Percentiles rank a stretch among this genome's conserved stretches.
Evolutionary conservation across 192 early-diverging fungal genomes (phyloP).

Genomic region (Gaertneriomyces sp.): DNA sequence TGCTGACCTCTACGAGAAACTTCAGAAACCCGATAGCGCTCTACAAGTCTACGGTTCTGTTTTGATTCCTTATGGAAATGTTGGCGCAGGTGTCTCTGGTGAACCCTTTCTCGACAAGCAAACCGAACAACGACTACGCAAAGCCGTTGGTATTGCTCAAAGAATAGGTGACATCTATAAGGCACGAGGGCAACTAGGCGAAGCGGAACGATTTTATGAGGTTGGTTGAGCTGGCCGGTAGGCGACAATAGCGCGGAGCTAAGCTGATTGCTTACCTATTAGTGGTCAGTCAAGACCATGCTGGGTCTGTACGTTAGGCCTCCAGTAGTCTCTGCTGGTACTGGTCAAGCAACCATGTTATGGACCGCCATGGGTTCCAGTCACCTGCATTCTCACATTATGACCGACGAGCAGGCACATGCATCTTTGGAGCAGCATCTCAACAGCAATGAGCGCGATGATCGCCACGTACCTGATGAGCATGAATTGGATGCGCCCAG

Average conservation of each 20-base stretch:
- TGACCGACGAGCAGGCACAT: too few species aligned
- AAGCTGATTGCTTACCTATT: background rate
- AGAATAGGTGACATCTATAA: constrained; percentile 15
- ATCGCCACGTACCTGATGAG: too few species aligned
- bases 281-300: constrained; percentile 19
- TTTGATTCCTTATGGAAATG: background rate
- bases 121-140: constrained; percentile 3
- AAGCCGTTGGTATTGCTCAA: constrained; percentile 25
- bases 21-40: constrained; percentile 3
- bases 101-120: background rate
- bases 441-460: too few species aligned
- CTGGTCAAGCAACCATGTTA: too few species aligned
- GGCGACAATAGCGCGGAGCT: background rate
- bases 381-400: too few species aligned
- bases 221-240: background rate
- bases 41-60: constrained; percentile 6
- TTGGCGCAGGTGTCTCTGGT: background rate
- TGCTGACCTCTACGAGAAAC: constrained; percentile 25
- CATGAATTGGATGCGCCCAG: too few species aligned
- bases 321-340: background rate
- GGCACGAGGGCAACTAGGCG: background rate
- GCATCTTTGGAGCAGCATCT: too few species aligned
- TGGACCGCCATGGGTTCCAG: too few species aligned
- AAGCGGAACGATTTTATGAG: constrained; percentile 16
- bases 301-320: constrained; percentile 6